Percentiles rank a stretch among this genome's conserved stretches.
Conservation (phyloP, 1,139 yeast species). For the Suhomyces coccinellae region DNA sequence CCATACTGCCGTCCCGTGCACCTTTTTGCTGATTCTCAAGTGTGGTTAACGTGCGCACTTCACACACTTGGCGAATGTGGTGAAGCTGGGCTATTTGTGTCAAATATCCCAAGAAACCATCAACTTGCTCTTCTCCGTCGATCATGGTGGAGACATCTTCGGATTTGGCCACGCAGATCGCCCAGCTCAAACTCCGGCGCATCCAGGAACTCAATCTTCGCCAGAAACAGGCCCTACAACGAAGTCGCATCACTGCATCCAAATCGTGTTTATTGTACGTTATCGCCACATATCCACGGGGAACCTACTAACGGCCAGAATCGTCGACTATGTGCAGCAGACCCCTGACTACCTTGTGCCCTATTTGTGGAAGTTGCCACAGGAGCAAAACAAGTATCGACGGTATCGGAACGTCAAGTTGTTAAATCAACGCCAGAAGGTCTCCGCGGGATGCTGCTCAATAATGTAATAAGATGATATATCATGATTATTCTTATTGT, state of each 20-base stretch:
- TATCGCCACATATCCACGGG: slow-evolving; percentile 1
- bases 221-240: slow-evolving; percentile 51
- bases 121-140: neutral
- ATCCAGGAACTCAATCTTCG: slow-evolving; percentile 60
- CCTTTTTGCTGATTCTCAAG: neutral
- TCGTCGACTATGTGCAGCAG: slow-evolving; percentile 45
- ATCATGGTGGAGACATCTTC: slow-evolving; percentile 3
- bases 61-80: slow-evolving; percentile 10
- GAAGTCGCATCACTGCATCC: slow-evolving; percentile 68
- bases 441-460: slow-evolving; percentile 43
- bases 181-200: slow-evolving; percentile 58
- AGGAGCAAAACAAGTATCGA: slow-evolving; percentile 49
- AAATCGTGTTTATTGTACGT: slow-evolving; percentile 54
- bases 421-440: slow-evolving; percentile 9
- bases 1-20: too few relatives aligned
- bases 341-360: slow-evolving; percentile 57
- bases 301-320: slow-evolving; percentile 22
- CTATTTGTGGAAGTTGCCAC: slow-evolving; percentile 48
- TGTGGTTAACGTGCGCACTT: neutral
- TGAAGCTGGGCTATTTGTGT: neutral
- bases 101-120: neutral
- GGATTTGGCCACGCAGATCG: slow-evolving; percentile 29
- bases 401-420: slow-evolving; percentile 26
- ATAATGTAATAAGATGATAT: slow-evolving; percentile 35
- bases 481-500: too few relatives aligned